phyloP scores from a whole-genome alignment of 495 filamentous ascomycete genomes.

The Aspergillus diversus region DNA sequence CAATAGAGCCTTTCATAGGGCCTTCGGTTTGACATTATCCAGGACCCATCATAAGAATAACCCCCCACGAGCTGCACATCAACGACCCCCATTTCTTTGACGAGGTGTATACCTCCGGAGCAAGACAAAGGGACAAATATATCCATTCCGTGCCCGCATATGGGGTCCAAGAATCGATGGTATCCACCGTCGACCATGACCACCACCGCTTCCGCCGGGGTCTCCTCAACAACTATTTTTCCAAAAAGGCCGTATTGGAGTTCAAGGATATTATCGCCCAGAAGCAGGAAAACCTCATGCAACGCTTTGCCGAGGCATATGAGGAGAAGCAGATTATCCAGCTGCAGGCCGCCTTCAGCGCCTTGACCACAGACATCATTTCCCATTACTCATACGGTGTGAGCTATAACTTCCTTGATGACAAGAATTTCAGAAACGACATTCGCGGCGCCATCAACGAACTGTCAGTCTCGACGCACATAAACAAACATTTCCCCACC shows the following conservation, averaged over 20 bases:
- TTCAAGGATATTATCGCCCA: neutral
- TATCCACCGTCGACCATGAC: neutral
- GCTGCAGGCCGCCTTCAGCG: slow-evolving; percentile 41
- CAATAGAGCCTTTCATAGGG: neutral
- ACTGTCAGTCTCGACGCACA: neutral
- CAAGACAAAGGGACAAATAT: neutral
- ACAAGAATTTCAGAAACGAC: slow-evolving; percentile 26
- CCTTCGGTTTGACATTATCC: neutral
- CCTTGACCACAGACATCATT: slow-evolving; percentile 48
- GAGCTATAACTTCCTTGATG: slow-evolving; percentile 36
- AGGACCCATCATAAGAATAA: neutral
- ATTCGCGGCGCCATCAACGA: slow-evolving; percentile 26
- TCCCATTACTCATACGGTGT: slow-evolving; percentile 45
- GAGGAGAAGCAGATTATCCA: slow-evolving; percentile 27
- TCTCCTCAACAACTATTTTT: neutral
- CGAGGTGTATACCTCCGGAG: neutral
- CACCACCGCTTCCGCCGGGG: neutral
- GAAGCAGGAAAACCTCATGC: neutral
- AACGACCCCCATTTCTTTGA: neutral
- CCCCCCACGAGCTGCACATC: neutral
- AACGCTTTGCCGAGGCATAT: slow-evolving; percentile 36
- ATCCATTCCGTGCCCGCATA: neutral
- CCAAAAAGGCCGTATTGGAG: neutral
- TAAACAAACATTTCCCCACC: neutral
- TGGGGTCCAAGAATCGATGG: neutral